Evolutionary conservation across 176 grass and related monocot species (phyloP), one percentile per base, ranked within the genome.

Genomic region (Miscanthus lutarioriparius): DNA sequence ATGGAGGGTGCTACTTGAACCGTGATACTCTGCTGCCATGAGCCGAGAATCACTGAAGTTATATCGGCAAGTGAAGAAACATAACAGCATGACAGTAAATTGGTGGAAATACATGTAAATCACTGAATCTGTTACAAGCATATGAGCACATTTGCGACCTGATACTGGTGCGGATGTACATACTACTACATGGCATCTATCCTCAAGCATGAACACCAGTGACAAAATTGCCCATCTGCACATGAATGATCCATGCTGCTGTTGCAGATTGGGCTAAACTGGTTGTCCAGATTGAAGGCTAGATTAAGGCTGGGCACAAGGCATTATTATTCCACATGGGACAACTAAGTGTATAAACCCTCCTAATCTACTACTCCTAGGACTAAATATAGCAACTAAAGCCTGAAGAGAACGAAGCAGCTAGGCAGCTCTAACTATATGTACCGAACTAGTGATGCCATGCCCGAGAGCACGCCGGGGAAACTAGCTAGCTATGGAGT

Each of bases 191-290:
- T 13, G 54, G 43, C 41, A 68, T 25, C 44, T 70, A 30, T 32
- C 80, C 63, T 77, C 80, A 91, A 56, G 89, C 40, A 49, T 80
- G 63, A 37, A 64, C 85, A 80, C 64, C 81, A 71, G 5, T 43
- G 40, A 71, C 89, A 91, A 91, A 87, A 87, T 39, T 72, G 85
- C 76, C 41, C 76, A 23, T 43, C 38, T 80, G 67, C 76, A 54
- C 49, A 80, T 3, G 58, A 51, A 59, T 19, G 15, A 23, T 28
- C 33, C 38, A 39, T 38, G 51, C 54, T 38, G 51, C 54, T 51
- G 17, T 73, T 70, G 89, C 63, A 43, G 59, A 63, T 62, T 54
- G 51, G 70, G 70, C 85, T 91, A 76, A 87, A 27, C 69, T 14
- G 66, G 69, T 54, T 27, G 26, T 80, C 10, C 63, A 76, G 25